Evolutionary conservation across 495 filamentous ascomycete species (phyloP), one percentile per base, ranked within the genome.

Genomic region (Sabuloglossum arenarium): DNA sequence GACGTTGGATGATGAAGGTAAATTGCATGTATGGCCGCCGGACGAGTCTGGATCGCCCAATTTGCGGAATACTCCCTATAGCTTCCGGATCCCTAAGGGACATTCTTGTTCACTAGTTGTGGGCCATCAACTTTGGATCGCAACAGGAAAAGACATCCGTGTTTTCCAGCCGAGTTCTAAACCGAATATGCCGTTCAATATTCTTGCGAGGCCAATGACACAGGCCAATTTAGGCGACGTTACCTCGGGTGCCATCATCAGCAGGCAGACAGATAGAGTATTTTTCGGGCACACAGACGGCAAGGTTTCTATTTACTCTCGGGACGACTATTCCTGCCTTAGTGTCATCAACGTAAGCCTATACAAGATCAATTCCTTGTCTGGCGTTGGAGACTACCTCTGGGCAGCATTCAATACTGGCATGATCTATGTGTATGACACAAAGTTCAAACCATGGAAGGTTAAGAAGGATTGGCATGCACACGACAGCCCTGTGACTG

Each of bases 341-440:
- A 77, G 77, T 19, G 74, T 93, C 28, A 71, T 95, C 53, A 93
- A 76, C 61, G 78, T 94, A 58, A 97, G 87, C 67, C 75, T 88
- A 3, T 97, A 95, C 73, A 98, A 95, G 68, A 90, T 97, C 68
- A 95, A 86, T 63, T 83, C 85, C 28, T 74, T 98, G 28, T 78
- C 78, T 19, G 85, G 88, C 8, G 85, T 88, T 9, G 90, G 88
- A 0, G 77, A 80, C 58, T 78, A 87, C 65, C 75, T 98, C 9
- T 98, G 91, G 91, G 87, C 88, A 32, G 93, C 80, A 6, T 97
- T 87, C 68, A 94, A 88, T 63, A 94, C 84, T 1, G 91, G 91
- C n/a, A 94, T 84, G 79, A 80, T 94, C 29, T 88, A 86, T 59
- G 84, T 97, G 12, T 98, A 95, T 64, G 89, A 97, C 63, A 83